A percentile compares a stretch with the other conserved stretches of the same genome.
Conservation (phyloP, 257 asterid genomes). For the Rubia yunnanensis region DNA sequence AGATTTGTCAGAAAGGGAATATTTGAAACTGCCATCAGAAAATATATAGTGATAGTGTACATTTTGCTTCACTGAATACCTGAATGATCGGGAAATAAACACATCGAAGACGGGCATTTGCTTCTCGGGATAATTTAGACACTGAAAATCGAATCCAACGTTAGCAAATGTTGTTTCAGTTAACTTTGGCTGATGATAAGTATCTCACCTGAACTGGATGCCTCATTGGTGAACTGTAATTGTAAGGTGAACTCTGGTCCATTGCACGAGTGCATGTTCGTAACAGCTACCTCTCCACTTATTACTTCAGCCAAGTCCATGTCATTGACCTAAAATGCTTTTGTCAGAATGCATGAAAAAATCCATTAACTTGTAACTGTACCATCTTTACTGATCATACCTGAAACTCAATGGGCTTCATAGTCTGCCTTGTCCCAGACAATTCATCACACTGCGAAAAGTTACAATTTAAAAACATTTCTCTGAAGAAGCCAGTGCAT, state of each 20-base stretch:
- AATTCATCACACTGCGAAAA: slow-evolving; percentile 55
- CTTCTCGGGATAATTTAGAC: slow-evolving; percentile 26
- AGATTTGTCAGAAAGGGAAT: background rate
- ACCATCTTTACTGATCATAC: slow-evolving; percentile 21
- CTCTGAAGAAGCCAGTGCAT: too few species aligned
- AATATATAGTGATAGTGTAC: background rate
- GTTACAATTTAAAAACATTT: background rate
- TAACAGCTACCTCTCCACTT: slow-evolving; percentile 60
- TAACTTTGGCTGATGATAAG: background rate
- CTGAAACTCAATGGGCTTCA: slow-evolving; percentile 51
- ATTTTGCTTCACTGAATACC: slow-evolving; percentile 24
- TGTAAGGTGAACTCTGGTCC: slow-evolving; percentile 53
- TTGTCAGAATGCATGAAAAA: background rate
- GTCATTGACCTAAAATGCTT: slow-evolving; percentile 74
- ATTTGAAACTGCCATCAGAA: background rate
- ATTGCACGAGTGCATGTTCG: slow-evolving; percentile 52
- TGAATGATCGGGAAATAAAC: slow-evolving; percentile 54
- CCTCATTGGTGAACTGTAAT: slow-evolving; percentile 25
- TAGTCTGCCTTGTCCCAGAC: slow-evolving; percentile 44
- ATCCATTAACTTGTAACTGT: background rate
- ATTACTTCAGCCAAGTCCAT: slow-evolving; percentile 38
- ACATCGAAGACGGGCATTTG: slow-evolving; percentile 67
- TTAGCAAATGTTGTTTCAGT: background rate
- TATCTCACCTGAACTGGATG: slow-evolving; percentile 31
- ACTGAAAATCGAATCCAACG: slow-evolving; percentile 23